These are phyloP conservation scores for Talaromyces sp. DNA, from an alignment of 2,329 filamentous ascomycete species.

Conservation along the genomic window DNA sequence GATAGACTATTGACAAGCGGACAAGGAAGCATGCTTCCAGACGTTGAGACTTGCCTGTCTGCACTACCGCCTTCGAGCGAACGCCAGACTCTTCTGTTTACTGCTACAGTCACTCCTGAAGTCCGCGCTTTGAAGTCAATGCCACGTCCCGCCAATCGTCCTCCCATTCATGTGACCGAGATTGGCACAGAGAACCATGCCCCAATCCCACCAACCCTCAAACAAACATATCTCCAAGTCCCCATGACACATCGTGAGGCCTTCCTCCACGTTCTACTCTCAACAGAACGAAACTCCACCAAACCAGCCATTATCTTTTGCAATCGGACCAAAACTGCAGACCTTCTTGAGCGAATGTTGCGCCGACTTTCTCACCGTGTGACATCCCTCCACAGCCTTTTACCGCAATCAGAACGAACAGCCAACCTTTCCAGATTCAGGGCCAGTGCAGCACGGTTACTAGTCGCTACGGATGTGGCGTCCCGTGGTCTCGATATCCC, in stretches of 20 bases:
- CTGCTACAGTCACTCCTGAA: conserved; percentile 90
- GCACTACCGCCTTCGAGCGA: conserved; percentile 73
- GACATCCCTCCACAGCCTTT: conserved; percentile 82
- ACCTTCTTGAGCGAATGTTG: conserved; percentile 83
- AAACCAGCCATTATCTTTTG: conserved; percentile 90
- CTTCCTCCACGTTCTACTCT: conserved; percentile 85
- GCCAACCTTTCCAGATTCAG: conserved; percentile 90
- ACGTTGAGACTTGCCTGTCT: conserved; percentile 83
- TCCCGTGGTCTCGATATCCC: conserved; percentile 94
- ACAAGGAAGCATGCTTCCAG: conserved; percentile 86
- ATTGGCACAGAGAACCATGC: conserved; percentile 69
- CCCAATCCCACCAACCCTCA: conserved; percentile 73
- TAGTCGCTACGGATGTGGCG: conserved; percentile 94
- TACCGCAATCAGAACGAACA: conserved; percentile 80
- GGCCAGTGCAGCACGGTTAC: conserved; percentile 79
- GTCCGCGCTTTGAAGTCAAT: conserved; percentile 81
- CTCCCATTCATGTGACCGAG: conserved; percentile 84
- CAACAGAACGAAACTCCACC: conserved; percentile 70
- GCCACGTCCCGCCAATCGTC: conserved; percentile 66
- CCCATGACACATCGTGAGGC: conserved; percentile 92
- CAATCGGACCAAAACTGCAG: conserved; percentile 86
- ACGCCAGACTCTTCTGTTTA: conserved; percentile 94
- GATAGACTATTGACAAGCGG: conserved; percentile 77
- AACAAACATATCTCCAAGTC: conserved; percentile 82
- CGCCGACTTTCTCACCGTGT: conserved; percentile 84